phyloP scores from a whole-genome alignment of 1,284 basidiomycete species.

The Entoloma clypeatum region DNA sequence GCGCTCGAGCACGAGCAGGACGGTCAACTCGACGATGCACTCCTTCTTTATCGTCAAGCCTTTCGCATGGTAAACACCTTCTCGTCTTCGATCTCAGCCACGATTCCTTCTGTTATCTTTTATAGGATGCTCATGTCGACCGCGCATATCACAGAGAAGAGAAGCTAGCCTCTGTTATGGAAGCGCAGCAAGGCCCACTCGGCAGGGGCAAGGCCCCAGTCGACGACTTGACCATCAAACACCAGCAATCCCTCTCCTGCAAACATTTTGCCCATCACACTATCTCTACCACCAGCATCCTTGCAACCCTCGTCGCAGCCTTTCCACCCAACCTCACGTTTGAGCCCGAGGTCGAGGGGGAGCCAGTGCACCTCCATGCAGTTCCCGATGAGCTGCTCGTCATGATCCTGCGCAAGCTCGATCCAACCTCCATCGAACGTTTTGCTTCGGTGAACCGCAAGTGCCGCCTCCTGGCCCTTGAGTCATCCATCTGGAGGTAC shows the following conservation, averaged over 20 bases:
- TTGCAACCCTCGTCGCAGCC: conserved; percentile 43
- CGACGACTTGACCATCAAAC: conserved; percentile 21
- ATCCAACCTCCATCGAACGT: conserved; percentile 68
- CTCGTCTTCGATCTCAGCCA: conserved; percentile 4
- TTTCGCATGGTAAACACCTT: conserved; percentile 62
- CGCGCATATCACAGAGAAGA: conserved; percentile 57
- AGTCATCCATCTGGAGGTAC: conserved; percentile 74
- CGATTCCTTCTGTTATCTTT: conserved; percentile 8
- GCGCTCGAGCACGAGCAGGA: conserved; percentile 73
- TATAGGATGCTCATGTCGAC: conserved; percentile 62
- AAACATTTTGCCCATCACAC: conserved; percentile 13
- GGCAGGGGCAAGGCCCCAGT: conserved; percentile 4
- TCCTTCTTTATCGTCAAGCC: conserved; percentile 71
- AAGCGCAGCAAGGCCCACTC: conserved; percentile 21
- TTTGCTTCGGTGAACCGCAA: conserved; percentile 73
- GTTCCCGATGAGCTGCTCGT: conserved; percentile 79
- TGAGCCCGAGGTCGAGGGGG: conserved; percentile 62
- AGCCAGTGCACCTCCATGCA: conserved; percentile 49
- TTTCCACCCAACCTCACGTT: conserved; percentile 58
- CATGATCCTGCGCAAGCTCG: conserved; percentile 58
- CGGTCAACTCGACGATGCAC: conserved; percentile 71
- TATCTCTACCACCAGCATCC: conserved; percentile 32
- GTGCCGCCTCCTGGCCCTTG: conserved; percentile 66
- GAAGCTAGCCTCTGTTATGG: conserved; percentile 34
- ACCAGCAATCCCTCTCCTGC: conserved; percentile 13